Conservation (phyloP, 129 eudicot genomes). For the Smallanthus sonchifolius region DNA sequence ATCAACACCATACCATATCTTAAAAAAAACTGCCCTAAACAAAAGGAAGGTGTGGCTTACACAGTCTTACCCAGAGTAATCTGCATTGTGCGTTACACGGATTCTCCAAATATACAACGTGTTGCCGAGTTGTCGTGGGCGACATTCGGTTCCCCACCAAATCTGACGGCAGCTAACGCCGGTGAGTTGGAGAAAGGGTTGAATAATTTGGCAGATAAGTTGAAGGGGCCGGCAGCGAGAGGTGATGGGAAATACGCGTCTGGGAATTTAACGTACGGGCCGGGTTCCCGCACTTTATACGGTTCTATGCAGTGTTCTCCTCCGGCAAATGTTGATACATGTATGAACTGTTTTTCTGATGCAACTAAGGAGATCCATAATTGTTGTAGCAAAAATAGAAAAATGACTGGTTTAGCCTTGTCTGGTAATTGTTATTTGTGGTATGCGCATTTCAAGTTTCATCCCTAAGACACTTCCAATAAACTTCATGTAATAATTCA, state of each 20-base stretch:
- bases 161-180: background rate
- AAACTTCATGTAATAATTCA: no score
- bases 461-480: no score
- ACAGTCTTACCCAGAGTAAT: background rate
- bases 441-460: no score
- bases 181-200: background rate
- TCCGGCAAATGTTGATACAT: background rate
- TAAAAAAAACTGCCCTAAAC: background rate
- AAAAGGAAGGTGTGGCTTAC: background rate
- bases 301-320: background rate
- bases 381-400: background rate
- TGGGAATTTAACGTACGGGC: background rate
- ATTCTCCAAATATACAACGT: background rate
- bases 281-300: background rate
- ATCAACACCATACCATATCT: background rate
- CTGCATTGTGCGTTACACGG: background rate
- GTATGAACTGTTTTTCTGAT: background rate
- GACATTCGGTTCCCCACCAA: background rate
- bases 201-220: background rate
- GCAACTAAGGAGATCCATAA: background rate
- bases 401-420: no score
- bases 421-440: no score
- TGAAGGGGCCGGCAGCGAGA: background rate
- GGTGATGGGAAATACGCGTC: background rate
- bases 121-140: background rate